Base-by-base conservation (phyloP, 768 basidiomycete genomes). In the Agrocybe praecox region DNA sequence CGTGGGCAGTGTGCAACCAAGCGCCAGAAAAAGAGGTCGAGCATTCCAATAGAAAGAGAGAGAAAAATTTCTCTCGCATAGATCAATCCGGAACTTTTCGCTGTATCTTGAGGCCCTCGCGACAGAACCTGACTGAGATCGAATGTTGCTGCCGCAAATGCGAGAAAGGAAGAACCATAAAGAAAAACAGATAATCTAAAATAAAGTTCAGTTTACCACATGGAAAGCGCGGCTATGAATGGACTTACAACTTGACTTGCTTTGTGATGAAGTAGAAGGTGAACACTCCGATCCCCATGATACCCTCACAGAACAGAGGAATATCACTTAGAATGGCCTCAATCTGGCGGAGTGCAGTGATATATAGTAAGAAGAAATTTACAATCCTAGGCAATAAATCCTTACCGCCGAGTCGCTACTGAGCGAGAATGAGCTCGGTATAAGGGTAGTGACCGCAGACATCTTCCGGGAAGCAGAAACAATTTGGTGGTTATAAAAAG, bases 1-100 rank as follows among this genome's bases (percentile, higher is more conserved):
- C 67, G 68, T n/a, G 88, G 86, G 48, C 85, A 78, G 55, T 77
- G 76, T 15, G 83, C 79, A 42, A 87, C 85, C 57, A 86, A 82
- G 36, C 71, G 72, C 90, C 90, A 92, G 59, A 85, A 85, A 64
- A 85, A 90, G 15, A 91, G 65, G 64, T 84, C 84, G 34, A 86
- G 79, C 43, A 83, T 72, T 5, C 85, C 85, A 43, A 80, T 66
- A 10, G 88, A 82, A 19, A 89, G 61, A 11, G 84, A 75, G 56
- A 86, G 75, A 48, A 80, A 72, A 24, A 86, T 72, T 66, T 91
- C 90, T 34, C 89, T 83, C 5, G 80, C 69, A 50, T 74, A 76
- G 29, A 82, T 70, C 10, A 71, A 57, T 15, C 60, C 63, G 6
- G 59, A 53, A 36, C 66, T 68, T 46, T 61, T 50, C 19, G 67